These are phyloP conservation scores for Candida nemodendra DNA, from an alignment of 805 yeast genomes.

Conservation along the genomic window DNA sequence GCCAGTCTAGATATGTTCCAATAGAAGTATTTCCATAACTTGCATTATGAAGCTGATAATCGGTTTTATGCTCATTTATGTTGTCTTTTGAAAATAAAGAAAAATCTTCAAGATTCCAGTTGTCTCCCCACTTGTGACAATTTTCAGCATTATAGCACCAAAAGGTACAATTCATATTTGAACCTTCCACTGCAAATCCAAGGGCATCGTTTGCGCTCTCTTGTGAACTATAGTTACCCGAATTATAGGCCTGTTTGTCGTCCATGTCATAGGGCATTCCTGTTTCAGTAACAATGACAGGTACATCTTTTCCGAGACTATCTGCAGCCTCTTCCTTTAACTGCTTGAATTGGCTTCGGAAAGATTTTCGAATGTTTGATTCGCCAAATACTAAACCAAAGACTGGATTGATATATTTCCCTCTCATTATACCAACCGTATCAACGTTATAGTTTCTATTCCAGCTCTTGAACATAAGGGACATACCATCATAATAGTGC, in stretches of 20 bases:
- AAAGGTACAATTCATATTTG: constrained; percentile 67
- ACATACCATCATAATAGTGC: constrained; percentile 94
- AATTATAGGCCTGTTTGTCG: constrained; percentile 62
- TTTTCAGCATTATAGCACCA: constrained; percentile 84
- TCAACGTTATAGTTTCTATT: constrained; percentile 79
- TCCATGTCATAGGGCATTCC: constrained; percentile 99
- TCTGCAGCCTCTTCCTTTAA: constrained; percentile 63
- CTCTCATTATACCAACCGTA: constrained; percentile 83
- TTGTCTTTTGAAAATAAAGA: constrained; percentile 81
- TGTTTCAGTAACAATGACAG: constrained; percentile 85
- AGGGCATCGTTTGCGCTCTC: constrained; percentile 83
- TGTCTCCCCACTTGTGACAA: constrained; percentile 82
- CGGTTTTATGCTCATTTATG: constrained; percentile 17
- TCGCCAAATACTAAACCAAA: constrained; percentile 83
- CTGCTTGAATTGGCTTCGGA: constrained; percentile 64
- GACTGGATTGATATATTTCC: constrained; percentile 67
- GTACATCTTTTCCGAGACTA: constrained; percentile 60
- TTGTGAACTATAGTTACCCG: constrained; percentile 71
- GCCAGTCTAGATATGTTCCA: constrained; percentile 26
- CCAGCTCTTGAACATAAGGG: constrained; percentile 91
- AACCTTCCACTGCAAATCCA: constrained; percentile 73
- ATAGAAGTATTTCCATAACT: constrained; percentile 17
- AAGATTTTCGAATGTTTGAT: constrained; percentile 66
- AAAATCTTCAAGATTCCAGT: constrained; percentile 93
- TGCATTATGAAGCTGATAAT: constrained; percentile 12